phyloP scores from a whole-genome alignment of 2,329 filamentous ascomycete genomes.

The Talaromyces pinophilus region DNA sequence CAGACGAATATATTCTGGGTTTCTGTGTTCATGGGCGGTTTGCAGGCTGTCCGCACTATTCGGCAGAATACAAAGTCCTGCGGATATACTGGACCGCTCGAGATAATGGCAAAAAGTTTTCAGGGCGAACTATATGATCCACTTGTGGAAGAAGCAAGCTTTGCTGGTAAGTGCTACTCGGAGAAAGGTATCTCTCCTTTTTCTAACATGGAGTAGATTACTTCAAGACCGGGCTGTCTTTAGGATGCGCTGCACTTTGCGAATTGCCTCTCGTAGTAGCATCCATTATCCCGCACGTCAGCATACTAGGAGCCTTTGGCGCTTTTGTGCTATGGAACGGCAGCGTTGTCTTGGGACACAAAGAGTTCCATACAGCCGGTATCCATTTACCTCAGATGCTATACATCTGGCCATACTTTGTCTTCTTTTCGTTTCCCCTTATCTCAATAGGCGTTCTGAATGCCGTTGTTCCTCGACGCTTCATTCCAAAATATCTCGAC shows the following conservation, averaged over 20 bases:
- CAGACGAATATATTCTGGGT: slow-evolving; percentile 99
- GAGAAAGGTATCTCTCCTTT: background rate
- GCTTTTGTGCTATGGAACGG: slow-evolving; percentile 83
- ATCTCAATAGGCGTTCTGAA: slow-evolving; percentile 59
- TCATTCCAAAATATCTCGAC: slow-evolving; percentile 39
- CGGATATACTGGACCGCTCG: slow-evolving; percentile 30
- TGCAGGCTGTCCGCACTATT: slow-evolving; percentile 44
- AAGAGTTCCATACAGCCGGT: slow-evolving; percentile 88
- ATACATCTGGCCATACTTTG: slow-evolving; percentile 88
- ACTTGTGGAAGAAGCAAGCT: slow-evolving; percentile 48
- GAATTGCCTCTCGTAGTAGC: slow-evolving; percentile 44
- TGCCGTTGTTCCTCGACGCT: slow-evolving; percentile 35
- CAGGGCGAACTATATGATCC: slow-evolving; percentile 53
- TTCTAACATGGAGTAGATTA: slow-evolving; percentile 46
- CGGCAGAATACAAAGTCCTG: slow-evolving; percentile 33
- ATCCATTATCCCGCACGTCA: slow-evolving; percentile 55
- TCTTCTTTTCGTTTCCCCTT: slow-evolving; percentile 85
- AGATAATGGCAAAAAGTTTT: slow-evolving; percentile 37
- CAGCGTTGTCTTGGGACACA: slow-evolving; percentile 90
- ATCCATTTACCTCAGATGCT: slow-evolving; percentile 90
- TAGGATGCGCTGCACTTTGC: slow-evolving; percentile 59
- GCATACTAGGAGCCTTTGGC: slow-evolving; percentile 67
- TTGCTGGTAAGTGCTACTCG: slow-evolving; percentile 47
- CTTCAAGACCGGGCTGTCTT: slow-evolving; percentile 59
- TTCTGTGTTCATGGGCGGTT: slow-evolving; percentile 52